These are phyloP conservation scores for Boletus patriciae DNA, from an alignment of 768 basidiomycete species.

Conservation along the genomic window DNA sequence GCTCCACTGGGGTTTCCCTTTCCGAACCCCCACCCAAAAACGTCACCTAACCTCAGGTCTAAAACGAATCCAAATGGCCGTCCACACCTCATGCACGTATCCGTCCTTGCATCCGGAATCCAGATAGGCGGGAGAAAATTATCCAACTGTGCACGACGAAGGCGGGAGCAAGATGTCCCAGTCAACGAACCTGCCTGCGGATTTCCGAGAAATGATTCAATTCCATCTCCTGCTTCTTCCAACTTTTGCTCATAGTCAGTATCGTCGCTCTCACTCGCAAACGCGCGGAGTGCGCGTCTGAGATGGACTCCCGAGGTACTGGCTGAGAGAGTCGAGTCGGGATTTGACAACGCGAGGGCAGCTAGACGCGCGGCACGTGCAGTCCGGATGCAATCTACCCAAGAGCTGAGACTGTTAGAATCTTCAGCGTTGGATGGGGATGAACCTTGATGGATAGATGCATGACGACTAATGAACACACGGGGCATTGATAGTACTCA, in stretches of 20 bases:
- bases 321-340: slow-evolving; percentile 79
- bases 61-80: slow-evolving; percentile 59
- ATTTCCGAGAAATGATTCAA: slow-evolving; percentile 16
- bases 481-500: slow-evolving; percentile 30
- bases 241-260: slow-evolving; percentile 42
- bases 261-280: slow-evolving; percentile 46
- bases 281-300: slow-evolving; percentile 70
- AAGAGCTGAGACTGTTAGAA: slow-evolving; percentile 45
- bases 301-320: slow-evolving; percentile 76
- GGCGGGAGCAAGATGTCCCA: slow-evolving; percentile 1
- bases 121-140: slow-evolving; percentile 89
- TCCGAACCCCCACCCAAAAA: slow-evolving; percentile 29
- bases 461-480: neutral
- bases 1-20: slow-evolving; percentile 40
- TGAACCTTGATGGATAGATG: slow-evolving; percentile 1
- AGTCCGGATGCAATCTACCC: slow-evolving; percentile 64
- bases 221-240: slow-evolving; percentile 45
- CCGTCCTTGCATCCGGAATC: slow-evolving; percentile 86
- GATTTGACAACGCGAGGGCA: slow-evolving; percentile 67
- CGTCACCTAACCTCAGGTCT: slow-evolving; percentile 25
- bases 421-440: neutral
- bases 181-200: neutral
- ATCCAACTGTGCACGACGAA: slow-evolving; percentile 30
- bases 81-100: slow-evolving; percentile 82
- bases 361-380: slow-evolving; percentile 72